A percentile compares a stretch with the other conserved stretches of the same genome.
Conservation (phyloP, 306 rosid species). For the Spatholobus suberectus region DNA sequence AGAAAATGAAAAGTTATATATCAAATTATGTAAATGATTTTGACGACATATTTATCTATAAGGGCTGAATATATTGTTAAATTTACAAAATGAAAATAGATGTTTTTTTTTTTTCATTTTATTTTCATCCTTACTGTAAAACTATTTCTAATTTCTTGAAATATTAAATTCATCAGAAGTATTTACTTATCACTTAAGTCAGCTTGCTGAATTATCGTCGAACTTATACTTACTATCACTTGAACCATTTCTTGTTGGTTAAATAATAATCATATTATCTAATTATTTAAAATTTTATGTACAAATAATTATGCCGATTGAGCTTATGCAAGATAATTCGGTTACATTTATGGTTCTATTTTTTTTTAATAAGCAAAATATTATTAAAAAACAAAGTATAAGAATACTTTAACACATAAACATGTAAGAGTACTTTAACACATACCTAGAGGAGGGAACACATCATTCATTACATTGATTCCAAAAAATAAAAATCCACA, state of each 20-base stretch:
- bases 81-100: background rate
- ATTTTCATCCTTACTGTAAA: background rate
- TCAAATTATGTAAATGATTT: background rate
- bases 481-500: too few relatives aligned
- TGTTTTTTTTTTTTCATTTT: background rate
- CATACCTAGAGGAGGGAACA: too few relatives aligned
- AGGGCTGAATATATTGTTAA: background rate
- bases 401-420: too few relatives aligned
- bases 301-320: background rate
- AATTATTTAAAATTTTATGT: background rate
- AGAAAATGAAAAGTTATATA: background rate
- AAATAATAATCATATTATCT: background rate
- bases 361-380: too few relatives aligned
- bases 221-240: background rate
- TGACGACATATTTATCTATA: background rate
- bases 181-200: background rate
- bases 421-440: too few relatives aligned
- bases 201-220: background rate
- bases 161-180: background rate
- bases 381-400: too few relatives aligned
- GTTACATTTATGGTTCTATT: background rate
- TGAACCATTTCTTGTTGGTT: background rate
- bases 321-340: background rate
- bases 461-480: too few relatives aligned
- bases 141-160: background rate